A percentile compares a stretch with the other conserved stretches of the same genome.
phyloP scores from a whole-genome alignment of 371 early-diverging fungal species.

The Dinochytrium kinnereticum region DNA sequence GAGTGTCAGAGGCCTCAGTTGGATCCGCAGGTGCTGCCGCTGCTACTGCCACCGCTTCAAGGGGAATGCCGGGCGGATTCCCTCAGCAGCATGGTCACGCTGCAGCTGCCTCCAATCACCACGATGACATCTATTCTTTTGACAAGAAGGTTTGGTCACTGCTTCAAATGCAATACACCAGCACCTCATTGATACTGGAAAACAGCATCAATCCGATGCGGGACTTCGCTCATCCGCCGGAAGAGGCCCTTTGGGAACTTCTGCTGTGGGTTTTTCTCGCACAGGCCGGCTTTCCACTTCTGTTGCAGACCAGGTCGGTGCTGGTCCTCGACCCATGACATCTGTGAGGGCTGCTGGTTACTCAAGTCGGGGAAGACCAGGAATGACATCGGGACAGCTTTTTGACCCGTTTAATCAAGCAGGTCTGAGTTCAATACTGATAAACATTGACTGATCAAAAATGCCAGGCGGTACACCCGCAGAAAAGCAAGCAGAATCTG shows the following conservation, averaged over 20 bases:
- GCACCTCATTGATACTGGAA: neutral
- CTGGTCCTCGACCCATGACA: slow-evolving; percentile 56
- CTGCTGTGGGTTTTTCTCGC: slow-evolving; percentile 22
- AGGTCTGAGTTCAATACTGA: slow-evolving; percentile 24
- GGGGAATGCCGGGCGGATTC: neutral
- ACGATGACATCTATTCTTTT: slow-evolving; percentile 55
- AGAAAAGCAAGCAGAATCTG: slow-evolving; percentile 44
- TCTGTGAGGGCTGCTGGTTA: slow-evolving; percentile 61
- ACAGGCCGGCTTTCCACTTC: slow-evolving; percentile 34
- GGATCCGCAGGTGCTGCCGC: neutral
- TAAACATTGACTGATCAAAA: neutral
- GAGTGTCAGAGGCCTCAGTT: neutral
- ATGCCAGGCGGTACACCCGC: slow-evolving; percentile 4
- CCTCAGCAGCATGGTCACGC: neutral
- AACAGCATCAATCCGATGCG: slow-evolving; percentile 23
- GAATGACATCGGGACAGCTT: slow-evolving; percentile 37
- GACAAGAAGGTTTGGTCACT: slow-evolving; percentile 54
- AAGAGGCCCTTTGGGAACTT: slow-evolving; percentile 30
- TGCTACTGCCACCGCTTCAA: no score
- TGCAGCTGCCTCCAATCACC: neutral
- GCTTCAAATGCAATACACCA: neutral
- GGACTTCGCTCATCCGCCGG: slow-evolving; percentile 28
- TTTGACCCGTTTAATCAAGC: slow-evolving; percentile 63
- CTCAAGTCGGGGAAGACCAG: slow-evolving; percentile 53
- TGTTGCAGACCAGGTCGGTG: slow-evolving; percentile 18